Evolutionary conservation across 352 stramenopile genomes (phyloP).

Genomic region (Stephanocyclus meneghinianus): DNA sequence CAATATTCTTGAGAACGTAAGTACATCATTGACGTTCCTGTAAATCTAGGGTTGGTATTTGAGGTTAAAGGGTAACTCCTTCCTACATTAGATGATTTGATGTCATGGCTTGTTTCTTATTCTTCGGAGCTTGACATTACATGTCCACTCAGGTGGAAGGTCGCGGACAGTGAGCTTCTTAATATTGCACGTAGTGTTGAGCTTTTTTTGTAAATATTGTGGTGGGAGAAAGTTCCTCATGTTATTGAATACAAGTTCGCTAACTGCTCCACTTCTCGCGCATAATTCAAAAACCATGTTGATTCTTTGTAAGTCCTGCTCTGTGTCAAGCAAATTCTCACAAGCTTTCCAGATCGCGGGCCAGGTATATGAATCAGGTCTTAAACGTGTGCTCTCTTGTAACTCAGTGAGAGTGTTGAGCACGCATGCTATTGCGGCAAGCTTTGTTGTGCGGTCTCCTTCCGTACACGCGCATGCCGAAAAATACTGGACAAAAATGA

Average conservation of each 20-base stretch:
- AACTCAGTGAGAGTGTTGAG: conserved; percentile 32
- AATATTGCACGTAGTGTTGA: conserved; percentile 29
- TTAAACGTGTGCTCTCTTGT: conserved; percentile 20
- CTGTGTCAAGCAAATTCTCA: conserved; percentile 28
- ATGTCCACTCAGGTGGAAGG: conserved; percentile 41
- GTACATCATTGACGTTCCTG: no score
- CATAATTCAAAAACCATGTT: conserved; percentile 46
- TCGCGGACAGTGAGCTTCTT: conserved; percentile 28
- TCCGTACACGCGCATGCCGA: conserved; percentile 27
- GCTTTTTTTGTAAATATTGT: conserved; percentile 47
- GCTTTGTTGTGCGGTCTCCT: conserved; percentile 16
- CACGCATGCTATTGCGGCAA: conserved; percentile 27
- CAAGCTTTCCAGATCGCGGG: conserved; percentile 45
- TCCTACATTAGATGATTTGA: background rate
- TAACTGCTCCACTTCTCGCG: conserved; percentile 26
- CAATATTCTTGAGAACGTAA: no score
- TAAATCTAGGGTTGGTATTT: no score
- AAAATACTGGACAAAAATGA: conserved; percentile 31
- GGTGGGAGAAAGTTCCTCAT: conserved; percentile 33
- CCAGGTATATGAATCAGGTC: conserved; percentile 50
- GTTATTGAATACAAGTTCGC: conserved; percentile 42
- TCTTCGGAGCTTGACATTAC: conserved; percentile 35
- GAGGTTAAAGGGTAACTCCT: no score
- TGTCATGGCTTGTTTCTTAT: background rate
- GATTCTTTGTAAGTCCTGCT: conserved; percentile 41